Base-by-base conservation (phyloP, 345 rosid genomes). In the Linum tenue region DNA sequence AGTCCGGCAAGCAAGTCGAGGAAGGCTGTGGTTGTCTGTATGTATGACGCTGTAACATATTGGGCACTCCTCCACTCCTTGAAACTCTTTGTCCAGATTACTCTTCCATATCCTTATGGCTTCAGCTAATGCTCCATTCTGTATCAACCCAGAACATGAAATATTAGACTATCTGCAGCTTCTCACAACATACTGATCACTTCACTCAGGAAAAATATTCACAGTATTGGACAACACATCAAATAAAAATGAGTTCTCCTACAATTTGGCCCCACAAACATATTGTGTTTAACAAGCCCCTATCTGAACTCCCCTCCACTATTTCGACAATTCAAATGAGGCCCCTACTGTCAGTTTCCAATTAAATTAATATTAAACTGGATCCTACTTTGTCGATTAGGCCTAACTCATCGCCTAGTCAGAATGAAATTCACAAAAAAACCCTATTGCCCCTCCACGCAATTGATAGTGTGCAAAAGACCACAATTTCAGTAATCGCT, bases 31-130 rank as follows among this genome's bases (percentile, higher is more conserved):
- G 74, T 90, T 86, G 37, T 69, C 75, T 16, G 95, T 88, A 78
- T 92, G 99, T 65, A 92, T 90, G 69, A 92, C 96, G 75, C 97
- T 92, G 82, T 92, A 92, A 74, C 99, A 92, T 62, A 92, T 92
- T 7, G 97, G 99, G 68, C 99, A 92, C 81, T 92, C 99, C 72
- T 92, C 99, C 50, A 92, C 84, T 64, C 99, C 99, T 82, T 90
- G 87, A 69, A 92, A 92, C 75, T 88, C 97, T 81, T 90, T 90
- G 82, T 92, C 99, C 1, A 89, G 84, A 75, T 92, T 92, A 65
- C 74, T 81, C 77, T 92, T 92, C 99, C 99, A 92, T 78, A 81
- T 85, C 55, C 83, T 67, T 63, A 92, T 90, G 36, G 99, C 97
- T 77, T 90, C 99, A 42, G 99, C 90, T 60, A 92, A 73, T 51